These are phyloP conservation scores for Sporothrix sp. DNA, from an alignment of 2,329 filamentous ascomycete species.

Conservation along the genomic window DNA sequence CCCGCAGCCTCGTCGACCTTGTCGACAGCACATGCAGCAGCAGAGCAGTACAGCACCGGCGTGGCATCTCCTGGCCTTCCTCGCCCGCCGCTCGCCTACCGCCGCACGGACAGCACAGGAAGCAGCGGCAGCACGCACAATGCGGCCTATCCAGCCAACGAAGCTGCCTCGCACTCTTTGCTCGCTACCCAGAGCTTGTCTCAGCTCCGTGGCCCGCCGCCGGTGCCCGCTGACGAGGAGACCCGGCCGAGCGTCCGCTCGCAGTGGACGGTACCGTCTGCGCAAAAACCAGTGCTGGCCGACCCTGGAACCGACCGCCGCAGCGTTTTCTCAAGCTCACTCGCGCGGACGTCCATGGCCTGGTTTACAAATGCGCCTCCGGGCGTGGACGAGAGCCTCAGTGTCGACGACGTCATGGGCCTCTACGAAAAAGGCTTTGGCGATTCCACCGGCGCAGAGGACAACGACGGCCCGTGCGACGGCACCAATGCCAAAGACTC, in stretches of 20 bases:
- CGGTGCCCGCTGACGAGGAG: constrained; percentile 43
- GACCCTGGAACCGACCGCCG: constrained; percentile 63
- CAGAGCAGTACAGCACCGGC: neutral
- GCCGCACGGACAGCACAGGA: constrained; percentile 28
- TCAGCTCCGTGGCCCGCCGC: constrained; percentile 24
- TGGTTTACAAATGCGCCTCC: constrained; percentile 32
- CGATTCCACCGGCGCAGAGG: constrained; percentile 38
- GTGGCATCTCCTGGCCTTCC: constrained; percentile 19
- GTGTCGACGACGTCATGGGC: constrained; percentile 59
- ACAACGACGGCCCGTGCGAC: constrained; percentile 24
- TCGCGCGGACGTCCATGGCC: constrained; percentile 53
- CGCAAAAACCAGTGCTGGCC: constrained; percentile 42
- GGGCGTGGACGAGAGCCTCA: constrained; percentile 45
- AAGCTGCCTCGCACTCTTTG: constrained; percentile 10
- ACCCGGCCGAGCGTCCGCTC: constrained; percentile 47
- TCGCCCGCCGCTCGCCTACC: constrained; percentile 25
- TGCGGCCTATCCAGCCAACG: neutral
- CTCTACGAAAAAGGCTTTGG: constrained; percentile 58
- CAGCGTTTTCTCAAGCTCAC: constrained; percentile 70
- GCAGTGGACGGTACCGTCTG: constrained; percentile 44
- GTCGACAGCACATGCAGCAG: constrained; percentile 8
- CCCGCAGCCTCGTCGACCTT: constrained; percentile 18
- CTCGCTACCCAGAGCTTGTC: constrained; percentile 5
- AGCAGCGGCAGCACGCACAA: constrained; percentile 1
- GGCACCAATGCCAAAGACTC: constrained; percentile 23